These are phyloP conservation scores for Neurospora sp. DNA, from an alignment of 495 filamentous ascomycete genomes.

Conservation along the genomic window DNA sequence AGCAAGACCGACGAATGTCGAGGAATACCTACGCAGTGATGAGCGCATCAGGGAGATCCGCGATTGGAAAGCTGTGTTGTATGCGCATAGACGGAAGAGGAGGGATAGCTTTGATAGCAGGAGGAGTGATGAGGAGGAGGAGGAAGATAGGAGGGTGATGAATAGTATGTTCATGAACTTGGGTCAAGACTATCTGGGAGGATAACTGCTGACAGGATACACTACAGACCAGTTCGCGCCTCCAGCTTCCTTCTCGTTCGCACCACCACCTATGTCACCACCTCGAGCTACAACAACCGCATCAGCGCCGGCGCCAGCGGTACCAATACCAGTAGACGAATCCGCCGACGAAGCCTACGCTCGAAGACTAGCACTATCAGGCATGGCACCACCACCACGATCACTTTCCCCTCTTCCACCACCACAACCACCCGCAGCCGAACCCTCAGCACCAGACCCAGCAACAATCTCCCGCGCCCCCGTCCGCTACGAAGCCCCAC, in stretches of 20 bases:
- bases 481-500: conserved; percentile 66
- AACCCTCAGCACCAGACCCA: conserved; percentile 28
- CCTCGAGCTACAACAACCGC: conserved; percentile 27
- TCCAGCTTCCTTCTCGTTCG: conserved; percentile 56
- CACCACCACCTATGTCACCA: conserved; percentile 53
- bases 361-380: conserved; percentile 48
- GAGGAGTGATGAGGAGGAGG: conserved; percentile 44
- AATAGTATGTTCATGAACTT: conserved; percentile 33
- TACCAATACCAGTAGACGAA: conserved; percentile 39
- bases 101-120: conserved; percentile 25
- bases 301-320: conserved; percentile 4
- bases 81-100: conserved; percentile 55
- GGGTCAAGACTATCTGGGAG: not conserved
- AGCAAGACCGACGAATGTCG: conserved; percentile 70
- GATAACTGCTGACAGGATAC: conserved; percentile 11
- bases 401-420: conserved; percentile 38
- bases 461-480: conserved; percentile 74
- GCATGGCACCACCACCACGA: conserved; percentile 28
- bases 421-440: conserved; percentile 25
- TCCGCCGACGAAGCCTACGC: conserved; percentile 66
- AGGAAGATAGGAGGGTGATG: conserved; percentile 40
- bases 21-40: conserved; percentile 78
- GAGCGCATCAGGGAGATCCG: conserved; percentile 69
- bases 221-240: conserved; percentile 60
- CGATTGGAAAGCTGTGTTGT: conserved; percentile 83